These are phyloP conservation scores for Oenanthe sinensis DNA, from an alignment of 129 eudicot genomes.

Conservation along the genomic window DNA sequence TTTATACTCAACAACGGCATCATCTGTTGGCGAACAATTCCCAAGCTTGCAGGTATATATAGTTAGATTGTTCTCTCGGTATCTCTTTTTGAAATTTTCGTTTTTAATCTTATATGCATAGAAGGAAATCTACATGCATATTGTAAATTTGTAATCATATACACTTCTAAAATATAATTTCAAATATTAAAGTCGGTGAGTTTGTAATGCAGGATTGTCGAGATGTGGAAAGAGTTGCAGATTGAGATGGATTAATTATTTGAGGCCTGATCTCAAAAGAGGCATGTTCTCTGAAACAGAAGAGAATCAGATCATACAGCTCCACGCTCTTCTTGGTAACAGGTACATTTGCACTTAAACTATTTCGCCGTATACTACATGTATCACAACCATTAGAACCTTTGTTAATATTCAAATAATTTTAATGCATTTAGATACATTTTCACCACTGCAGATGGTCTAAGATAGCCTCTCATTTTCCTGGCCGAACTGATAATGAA, in stretches of 20 bases:
- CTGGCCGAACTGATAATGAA: conserved; percentile 80
- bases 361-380: not conserved
- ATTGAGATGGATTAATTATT: conserved; percentile 73
- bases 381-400: not conserved
- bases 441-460: conserved; percentile 42
- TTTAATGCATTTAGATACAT: not conserved
- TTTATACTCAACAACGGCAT: conserved; percentile 63
- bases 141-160: not conserved
- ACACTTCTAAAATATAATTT: not conserved
- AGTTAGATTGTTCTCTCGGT: not conserved
- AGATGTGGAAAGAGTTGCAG: conserved; percentile 88
- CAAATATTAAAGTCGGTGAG: not conserved
- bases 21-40: conserved; percentile 80
- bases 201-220: conserved; percentile 40
- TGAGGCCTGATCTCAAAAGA: conserved; percentile 77
- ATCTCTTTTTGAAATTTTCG: not conserved
- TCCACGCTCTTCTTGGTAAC: conserved; percentile 76
- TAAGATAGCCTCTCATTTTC: conserved; percentile 72
- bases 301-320: conserved; percentile 62
- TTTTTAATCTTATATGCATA: not conserved
- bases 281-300: conserved; percentile 56
- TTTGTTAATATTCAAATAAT: not conserved
- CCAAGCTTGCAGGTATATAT: conserved; percentile 71
- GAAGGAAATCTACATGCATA: not conserved
- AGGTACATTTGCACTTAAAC: conserved; percentile 25